These are phyloP conservation scores for Trichoderma afroharzianum DNA, from an alignment of 2,329 filamentous ascomycete species.

Conservation along the genomic window DNA sequence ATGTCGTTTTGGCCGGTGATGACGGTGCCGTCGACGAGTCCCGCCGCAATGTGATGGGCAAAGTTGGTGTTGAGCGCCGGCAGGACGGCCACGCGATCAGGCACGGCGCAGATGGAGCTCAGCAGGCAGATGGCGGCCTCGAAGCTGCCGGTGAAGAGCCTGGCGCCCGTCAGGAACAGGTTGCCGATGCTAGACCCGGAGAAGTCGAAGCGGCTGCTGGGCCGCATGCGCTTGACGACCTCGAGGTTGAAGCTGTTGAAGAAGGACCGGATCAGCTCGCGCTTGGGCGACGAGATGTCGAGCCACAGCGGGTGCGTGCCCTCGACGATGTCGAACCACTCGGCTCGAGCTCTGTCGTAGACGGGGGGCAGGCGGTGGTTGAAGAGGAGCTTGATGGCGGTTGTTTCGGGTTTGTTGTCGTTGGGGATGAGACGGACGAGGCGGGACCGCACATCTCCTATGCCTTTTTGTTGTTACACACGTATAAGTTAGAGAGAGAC, in stretches of 20 bases:
- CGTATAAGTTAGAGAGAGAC: not conserved
- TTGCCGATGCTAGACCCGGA: slow-evolving; percentile 74
- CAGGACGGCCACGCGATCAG: slow-evolving; percentile 70
- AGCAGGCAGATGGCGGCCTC: slow-evolving; percentile 90
- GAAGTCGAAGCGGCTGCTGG: slow-evolving; percentile 73
- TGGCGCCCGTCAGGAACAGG: slow-evolving; percentile 76
- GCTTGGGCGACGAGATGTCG: slow-evolving; percentile 65
- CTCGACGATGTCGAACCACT: slow-evolving; percentile 90
- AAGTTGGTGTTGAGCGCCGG: slow-evolving; percentile 95
- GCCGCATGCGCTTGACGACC: slow-evolving; percentile 71
- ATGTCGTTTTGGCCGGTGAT: slow-evolving; percentile 94
- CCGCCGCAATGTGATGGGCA: slow-evolving; percentile 87
- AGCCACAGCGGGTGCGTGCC: slow-evolving; percentile 75
- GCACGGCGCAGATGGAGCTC: slow-evolving; percentile 80
- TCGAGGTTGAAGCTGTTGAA: slow-evolving; percentile 75
- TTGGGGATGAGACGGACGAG: slow-evolving; percentile 84
- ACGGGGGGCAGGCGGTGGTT: slow-evolving; percentile 72
- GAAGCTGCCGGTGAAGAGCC: slow-evolving; percentile 87
- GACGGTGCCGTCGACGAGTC: slow-evolving; percentile 67
- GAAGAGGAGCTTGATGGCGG: slow-evolving; percentile 77
- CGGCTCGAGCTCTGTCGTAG: slow-evolving; percentile 60
- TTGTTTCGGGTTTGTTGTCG: slow-evolving; percentile 58
- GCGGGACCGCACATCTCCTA: slow-evolving; percentile 50
- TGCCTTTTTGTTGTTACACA: slow-evolving; percentile 46
- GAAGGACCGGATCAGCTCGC: slow-evolving; percentile 72